Percentiles rank a stretch among this genome's conserved stretches.
Conservation (phyloP, 2,329 filamentous ascomycete genomes). For the Fusarium ramigenum region DNA sequence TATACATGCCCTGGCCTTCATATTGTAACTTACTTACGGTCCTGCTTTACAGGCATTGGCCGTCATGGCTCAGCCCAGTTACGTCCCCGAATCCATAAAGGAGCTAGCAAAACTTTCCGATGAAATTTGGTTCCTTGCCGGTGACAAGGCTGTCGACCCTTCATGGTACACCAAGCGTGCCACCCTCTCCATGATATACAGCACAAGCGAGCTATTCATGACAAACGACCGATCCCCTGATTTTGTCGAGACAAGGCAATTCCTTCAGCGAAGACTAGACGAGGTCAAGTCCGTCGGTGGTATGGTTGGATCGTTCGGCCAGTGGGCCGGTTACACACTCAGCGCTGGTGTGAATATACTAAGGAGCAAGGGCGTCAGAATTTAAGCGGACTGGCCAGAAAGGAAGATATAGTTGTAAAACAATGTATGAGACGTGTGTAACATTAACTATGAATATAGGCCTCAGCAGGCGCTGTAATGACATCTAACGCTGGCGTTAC, state of each 20-base stretch:
- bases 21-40: constrained; percentile 17
- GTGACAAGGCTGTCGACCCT: constrained; percentile 82
- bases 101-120: constrained; percentile 87
- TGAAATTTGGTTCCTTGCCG: constrained; percentile 89
- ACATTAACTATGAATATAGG: constrained; percentile 27
- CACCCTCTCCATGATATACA: constrained; percentile 67
- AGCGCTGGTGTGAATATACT: constrained; percentile 81
- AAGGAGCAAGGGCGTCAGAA: constrained; percentile 85
- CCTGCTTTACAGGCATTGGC: constrained; percentile 74
- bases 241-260: constrained; percentile 81
- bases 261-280: constrained; percentile 78
- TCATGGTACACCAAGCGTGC: constrained; percentile 82
- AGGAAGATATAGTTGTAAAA: constrained; percentile 33
- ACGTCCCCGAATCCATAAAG: constrained; percentile 77
- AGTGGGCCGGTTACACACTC: constrained; percentile 86
- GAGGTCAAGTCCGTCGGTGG: constrained; percentile 73
- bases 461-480: constrained; percentile 25
- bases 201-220: constrained; percentile 90
- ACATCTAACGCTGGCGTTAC: not conserved
- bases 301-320: constrained; percentile 69
- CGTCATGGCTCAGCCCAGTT: constrained; percentile 85
- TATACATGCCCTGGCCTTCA: constrained; percentile 11
- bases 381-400: constrained; percentile 58
- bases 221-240: constrained; percentile 81
- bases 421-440: constrained; percentile 41